A percentile compares a stretch with the other conserved stretches of the same genome.
phyloP scores from a whole-genome alignment of 495 filamentous ascomycete species.

The Hypoxylon fragiforme region DNA sequence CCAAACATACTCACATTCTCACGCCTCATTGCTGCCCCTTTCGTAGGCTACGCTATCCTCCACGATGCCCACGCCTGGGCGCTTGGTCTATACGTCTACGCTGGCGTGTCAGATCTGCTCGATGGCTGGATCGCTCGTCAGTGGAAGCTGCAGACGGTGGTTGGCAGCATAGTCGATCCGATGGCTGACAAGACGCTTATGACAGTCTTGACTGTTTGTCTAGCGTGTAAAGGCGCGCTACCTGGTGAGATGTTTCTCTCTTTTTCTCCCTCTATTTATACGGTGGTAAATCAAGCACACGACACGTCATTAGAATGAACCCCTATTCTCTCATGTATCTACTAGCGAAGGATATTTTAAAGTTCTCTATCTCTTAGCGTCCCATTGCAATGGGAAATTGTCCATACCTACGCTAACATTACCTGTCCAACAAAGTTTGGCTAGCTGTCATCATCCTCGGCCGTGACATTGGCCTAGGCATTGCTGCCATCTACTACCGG shows the following conservation, averaged over 20 bases:
- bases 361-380: too few relatives aligned
- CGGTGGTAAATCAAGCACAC: neutral
- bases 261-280: neutral
- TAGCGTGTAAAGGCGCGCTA: conserved; percentile 79
- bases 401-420: too few relatives aligned
- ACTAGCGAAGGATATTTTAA: too few relatives aligned
- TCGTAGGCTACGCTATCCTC: conserved; percentile 87
- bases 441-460: conserved; percentile 87
- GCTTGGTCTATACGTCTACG: conserved; percentile 84
- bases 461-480: conserved; percentile 81
- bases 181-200: conserved; percentile 97
- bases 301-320: neutral
- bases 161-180: conserved; percentile 94
- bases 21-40: conserved; percentile 78
- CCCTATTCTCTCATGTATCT: neutral
- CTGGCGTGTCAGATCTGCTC: conserved; percentile 85
- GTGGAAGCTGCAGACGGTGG: conserved; percentile 88
- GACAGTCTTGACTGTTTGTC: conserved; percentile 82
- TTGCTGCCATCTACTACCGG: conserved; percentile 90
- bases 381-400: too few relatives aligned
- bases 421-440: conserved; percentile 62
- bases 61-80: conserved; percentile 77
- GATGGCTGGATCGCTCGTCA: conserved; percentile 90
- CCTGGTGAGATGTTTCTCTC: conserved; percentile 61
- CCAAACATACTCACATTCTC: conserved; percentile 92